Conservation (phyloP, 2,329 filamentous ascomycete species). For the Diaporthe batatas region DNA sequence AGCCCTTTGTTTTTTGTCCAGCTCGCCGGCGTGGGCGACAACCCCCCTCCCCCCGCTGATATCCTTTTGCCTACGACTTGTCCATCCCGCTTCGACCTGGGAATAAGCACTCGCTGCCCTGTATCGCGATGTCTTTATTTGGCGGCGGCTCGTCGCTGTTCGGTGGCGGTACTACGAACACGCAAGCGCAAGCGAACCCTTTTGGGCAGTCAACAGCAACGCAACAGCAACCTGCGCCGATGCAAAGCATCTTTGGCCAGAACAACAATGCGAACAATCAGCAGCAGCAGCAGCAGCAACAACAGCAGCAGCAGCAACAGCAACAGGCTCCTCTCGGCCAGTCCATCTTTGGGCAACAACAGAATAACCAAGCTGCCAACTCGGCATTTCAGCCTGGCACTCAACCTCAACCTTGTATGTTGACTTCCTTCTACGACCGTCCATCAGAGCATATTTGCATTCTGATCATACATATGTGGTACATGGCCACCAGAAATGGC, state of each 20-base stretch:
- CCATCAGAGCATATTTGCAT: background rate
- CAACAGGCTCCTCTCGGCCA: constrained; percentile 50
- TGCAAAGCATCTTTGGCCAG: constrained; percentile 57
- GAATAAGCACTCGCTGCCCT: background rate
- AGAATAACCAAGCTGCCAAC: constrained; percentile 53
- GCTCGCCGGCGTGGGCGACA: constrained; percentile 16
- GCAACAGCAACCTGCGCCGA: constrained; percentile 45
- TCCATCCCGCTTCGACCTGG: background rate
- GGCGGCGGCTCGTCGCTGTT: constrained; percentile 46
- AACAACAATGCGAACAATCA: constrained; percentile 53
- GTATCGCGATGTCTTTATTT: constrained; percentile 37
- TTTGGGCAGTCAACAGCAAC: constrained; percentile 46
- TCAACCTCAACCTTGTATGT: constrained; percentile 35
- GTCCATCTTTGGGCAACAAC: constrained; percentile 45
- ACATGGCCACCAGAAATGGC: constrained; percentile 12
- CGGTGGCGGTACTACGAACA: constrained; percentile 42
- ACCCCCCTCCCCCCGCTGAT: background rate
- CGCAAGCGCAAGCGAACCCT: constrained; percentile 38
- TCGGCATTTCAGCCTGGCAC: constrained; percentile 65
- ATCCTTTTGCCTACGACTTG: background rate
- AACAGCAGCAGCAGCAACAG: constrained; percentile 55
- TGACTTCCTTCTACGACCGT: background rate
- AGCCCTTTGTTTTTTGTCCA: constrained; percentile 42
- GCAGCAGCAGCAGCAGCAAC: constrained; percentile 55
- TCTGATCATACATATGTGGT: background rate